These are phyloP conservation scores for Tylopilus subfusipes DNA, from an alignment of 768 basidiomycete genomes.

Conservation along the genomic window DNA sequence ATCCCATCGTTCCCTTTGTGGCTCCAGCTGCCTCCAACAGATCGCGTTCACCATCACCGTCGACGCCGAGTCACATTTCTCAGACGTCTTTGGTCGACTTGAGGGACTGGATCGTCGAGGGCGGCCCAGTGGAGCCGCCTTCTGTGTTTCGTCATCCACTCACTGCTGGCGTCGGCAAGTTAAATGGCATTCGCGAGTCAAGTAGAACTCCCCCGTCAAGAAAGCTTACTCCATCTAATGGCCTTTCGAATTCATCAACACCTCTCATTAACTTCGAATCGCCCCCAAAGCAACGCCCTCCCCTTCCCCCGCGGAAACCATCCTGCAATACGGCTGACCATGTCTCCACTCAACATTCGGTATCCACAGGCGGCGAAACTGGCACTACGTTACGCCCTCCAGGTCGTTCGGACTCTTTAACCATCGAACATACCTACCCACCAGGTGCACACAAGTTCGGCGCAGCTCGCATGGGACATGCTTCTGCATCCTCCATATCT, in stretches of 20 bases:
- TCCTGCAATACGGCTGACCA: conserved; percentile 48
- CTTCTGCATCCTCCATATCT: conserved; percentile 67
- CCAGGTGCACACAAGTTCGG: conserved; percentile 36
- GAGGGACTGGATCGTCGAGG: conserved; percentile 70
- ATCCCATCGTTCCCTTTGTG: conserved; percentile 40
- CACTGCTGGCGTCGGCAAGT: conserved; percentile 5
- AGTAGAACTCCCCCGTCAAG: conserved; percentile 24
- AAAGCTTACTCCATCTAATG: conserved; percentile 1
- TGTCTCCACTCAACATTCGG: conserved; percentile 29
- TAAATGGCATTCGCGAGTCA: conserved; percentile 20
- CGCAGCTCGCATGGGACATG: conserved; percentile 42
- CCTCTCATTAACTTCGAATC: conserved; percentile 60
- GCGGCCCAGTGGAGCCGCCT: conserved; percentile 40
- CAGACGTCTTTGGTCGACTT: conserved; percentile 68
- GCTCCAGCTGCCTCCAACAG: conserved; percentile 21
- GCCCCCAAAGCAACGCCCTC: conserved; percentile 47
- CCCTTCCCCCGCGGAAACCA: conserved; percentile 65
- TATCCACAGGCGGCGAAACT: conserved; percentile 15
- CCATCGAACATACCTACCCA: conserved; percentile 60
- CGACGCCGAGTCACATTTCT: conserved; percentile 37
- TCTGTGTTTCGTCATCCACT: conserved; percentile 11
- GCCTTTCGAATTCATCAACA: conserved; percentile 19
- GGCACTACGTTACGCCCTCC: conserved; percentile 27
- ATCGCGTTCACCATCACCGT: conserved; percentile 46
- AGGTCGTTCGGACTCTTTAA: conserved; percentile 44